Evolutionary conservation across 2,329 filamentous ascomycete genomes (phyloP), one percentile per base, ranked within the genome.

Genomic region (Penicillium glabrum): DNA sequence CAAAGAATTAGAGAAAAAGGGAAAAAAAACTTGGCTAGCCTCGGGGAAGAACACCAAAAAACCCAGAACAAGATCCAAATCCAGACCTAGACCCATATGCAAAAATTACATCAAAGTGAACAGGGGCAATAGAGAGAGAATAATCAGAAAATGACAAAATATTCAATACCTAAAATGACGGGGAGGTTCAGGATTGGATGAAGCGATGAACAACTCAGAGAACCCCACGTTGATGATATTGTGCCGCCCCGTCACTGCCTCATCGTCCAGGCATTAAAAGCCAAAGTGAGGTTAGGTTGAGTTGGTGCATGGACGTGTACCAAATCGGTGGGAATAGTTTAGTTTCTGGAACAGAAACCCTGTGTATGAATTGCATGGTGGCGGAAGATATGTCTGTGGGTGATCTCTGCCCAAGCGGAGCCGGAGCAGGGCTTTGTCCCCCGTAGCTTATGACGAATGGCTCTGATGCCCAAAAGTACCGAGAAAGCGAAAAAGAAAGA

Each of bases 171-270:
- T 46, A 37, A 39, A 46, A 54, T 35, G 45, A 26, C 46, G 39
- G 56, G 63, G 48, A n/a, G 24, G 51, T 63, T 56, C 55, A 55
- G 58, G 57, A 61, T 62, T 60, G 60, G 61, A 59, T 60, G 57
- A 50, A 53, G 39, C 53, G 56, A 56, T 63, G 62, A 69, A 68
- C 69, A 69, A 70, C 62, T 65, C 67, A 68, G 62, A 65, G 60
- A 61, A 45, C 61, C 58, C 60, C 63, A 64, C 64, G 61, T 65
- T 56, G 51, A 56, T 57, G 53, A 54, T 46, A 45, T 37, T 31
- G 31, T 45, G 39, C 45, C 31, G 53, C 58, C 60, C 51, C 23
- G 45, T 54, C 55, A 41, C 58, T 62, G 60, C 60, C 58, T 62
- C 58, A 58, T 58, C 51, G 2, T 26, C 47, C 53, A 63, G 51